Evolutionary conservation across 2,329 filamentous ascomycete genomes (phyloP).

Genomic region (Alternaria ventricosa): DNA sequence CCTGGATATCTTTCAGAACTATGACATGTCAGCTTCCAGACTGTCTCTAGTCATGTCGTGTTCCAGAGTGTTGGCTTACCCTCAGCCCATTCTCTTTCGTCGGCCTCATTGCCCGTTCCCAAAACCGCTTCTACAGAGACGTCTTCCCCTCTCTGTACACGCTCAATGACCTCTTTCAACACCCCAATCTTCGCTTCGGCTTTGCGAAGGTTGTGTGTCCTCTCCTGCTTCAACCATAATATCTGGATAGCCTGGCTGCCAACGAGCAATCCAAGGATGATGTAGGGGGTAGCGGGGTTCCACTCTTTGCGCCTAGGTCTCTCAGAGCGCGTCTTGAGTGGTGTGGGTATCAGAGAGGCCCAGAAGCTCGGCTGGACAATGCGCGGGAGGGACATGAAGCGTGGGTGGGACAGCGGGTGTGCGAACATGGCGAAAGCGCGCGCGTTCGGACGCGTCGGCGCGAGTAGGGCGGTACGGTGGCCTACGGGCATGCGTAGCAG

Average conservation of each 20-base stretch:
- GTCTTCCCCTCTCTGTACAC: slow-evolving; percentile 42
- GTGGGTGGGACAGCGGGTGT: slow-evolving; percentile 18
- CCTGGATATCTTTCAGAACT: slow-evolving; percentile 72
- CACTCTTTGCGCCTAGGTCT: slow-evolving; percentile 43
- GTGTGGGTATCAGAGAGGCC: slow-evolving; percentile 46
- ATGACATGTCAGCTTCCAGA: slow-evolving; percentile 17
- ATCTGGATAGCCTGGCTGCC: slow-evolving; percentile 96
- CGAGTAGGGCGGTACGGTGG: slow-evolving; percentile 25
- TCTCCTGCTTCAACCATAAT: slow-evolving; percentile 79
- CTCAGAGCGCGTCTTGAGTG: slow-evolving; percentile 23
- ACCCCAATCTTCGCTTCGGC: slow-evolving; percentile 80
- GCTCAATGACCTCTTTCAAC: slow-evolving; percentile 73
- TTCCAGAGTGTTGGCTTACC: slow-evolving; percentile 57
- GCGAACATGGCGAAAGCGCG: slow-evolving; percentile 32
- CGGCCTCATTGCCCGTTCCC: slow-evolving; percentile 76
- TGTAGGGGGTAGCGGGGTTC: slow-evolving; percentile 70
- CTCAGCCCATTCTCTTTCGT: slow-evolving; percentile 88
- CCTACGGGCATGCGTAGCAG: slow-evolving; percentile 35
- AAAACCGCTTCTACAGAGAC: slow-evolving; percentile 79
- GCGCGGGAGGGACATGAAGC: slow-evolving; percentile 41
- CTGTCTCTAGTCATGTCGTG: neutral
- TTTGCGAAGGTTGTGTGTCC: slow-evolving; percentile 72
- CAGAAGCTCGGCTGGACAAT: slow-evolving; percentile 48
- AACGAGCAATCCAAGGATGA: slow-evolving; percentile 74
- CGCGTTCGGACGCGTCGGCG: slow-evolving; percentile 24